Evolutionary conservation across 805 yeast genomes (phyloP).

Genomic region (Pichia ethanolica): DNA sequence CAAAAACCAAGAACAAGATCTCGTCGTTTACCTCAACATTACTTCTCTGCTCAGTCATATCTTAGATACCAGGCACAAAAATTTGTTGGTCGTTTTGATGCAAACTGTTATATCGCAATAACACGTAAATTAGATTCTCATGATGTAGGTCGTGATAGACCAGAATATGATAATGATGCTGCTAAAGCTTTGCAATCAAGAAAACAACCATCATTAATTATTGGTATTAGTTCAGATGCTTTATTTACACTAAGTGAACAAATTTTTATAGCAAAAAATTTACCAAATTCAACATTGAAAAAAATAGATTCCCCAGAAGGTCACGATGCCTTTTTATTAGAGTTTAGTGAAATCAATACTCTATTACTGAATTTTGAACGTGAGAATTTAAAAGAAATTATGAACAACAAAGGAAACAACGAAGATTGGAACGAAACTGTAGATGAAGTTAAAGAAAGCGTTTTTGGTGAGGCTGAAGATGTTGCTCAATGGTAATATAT

Average conservation of each 20-base stretch:
- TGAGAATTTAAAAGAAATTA: slow-evolving; percentile 50
- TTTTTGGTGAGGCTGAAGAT: slow-evolving; percentile 94
- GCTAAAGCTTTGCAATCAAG: slow-evolving; percentile 52
- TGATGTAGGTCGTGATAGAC: slow-evolving; percentile 78
- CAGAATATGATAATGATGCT: slow-evolving; percentile 30
- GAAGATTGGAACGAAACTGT: slow-evolving; percentile 38
- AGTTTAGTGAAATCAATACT: slow-evolving; percentile 73
- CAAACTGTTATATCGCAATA: slow-evolving; percentile 92
- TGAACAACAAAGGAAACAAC: slow-evolving; percentile 41
- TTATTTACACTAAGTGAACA: slow-evolving; percentile 90
- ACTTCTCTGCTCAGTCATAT: slow-evolving; percentile 92
- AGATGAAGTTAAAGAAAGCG: slow-evolving; percentile 50
- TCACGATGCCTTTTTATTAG: slow-evolving; percentile 92
- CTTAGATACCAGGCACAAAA: slow-evolving; percentile 91
- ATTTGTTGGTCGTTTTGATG: slow-evolving; percentile 85
- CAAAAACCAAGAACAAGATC: slow-evolving; percentile 28
- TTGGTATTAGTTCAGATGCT: slow-evolving; percentile 91
- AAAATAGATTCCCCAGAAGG: slow-evolving; percentile 90
- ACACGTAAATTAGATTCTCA: slow-evolving; percentile 93
- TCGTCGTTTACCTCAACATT: slow-evolving; percentile 43
- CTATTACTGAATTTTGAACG: slow-evolving; percentile 61
- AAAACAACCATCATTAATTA: slow-evolving; percentile 68
- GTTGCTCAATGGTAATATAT: slow-evolving; percentile 75
- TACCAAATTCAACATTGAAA: slow-evolving; percentile 62
- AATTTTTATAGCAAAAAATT: slow-evolving; percentile 65